phyloP scores from a whole-genome alignment of 1,284 basidiomycete genomes.

The Fomitiporia mediterranea region DNA sequence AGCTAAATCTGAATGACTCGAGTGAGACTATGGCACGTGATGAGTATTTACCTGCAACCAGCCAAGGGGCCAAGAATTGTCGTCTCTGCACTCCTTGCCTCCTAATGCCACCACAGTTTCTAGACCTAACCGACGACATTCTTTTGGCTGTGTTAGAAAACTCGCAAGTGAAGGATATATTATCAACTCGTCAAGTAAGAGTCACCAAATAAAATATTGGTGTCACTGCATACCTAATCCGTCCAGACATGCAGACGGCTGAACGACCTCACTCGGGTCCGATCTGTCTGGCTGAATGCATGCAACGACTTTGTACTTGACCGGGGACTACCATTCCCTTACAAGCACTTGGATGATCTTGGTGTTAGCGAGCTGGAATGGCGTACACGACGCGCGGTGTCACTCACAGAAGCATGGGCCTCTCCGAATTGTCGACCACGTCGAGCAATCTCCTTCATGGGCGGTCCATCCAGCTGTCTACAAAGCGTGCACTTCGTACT shows the following conservation, averaged over 20 bases:
- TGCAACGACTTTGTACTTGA: constrained; percentile 39
- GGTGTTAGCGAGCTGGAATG: constrained; percentile 38
- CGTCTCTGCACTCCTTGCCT: not conserved
- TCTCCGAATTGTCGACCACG: constrained; percentile 26
- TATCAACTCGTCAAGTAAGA: constrained; percentile 44
- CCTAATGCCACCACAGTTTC: not conserved
- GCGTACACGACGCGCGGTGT: constrained; percentile 38
- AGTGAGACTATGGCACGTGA: too few species aligned
- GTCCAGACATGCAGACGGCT: constrained; percentile 48
- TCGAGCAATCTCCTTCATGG: constrained; percentile 23
- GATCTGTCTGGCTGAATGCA: constrained; percentile 52
- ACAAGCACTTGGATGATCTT: constrained; percentile 29
- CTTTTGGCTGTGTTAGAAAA: constrained; percentile 13
- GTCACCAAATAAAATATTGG: not conserved
- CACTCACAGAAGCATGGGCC: constrained; percentile 46
- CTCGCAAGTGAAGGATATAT: constrained; percentile 38
- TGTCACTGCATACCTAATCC: constrained; percentile 1
- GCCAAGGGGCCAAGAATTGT: too few species aligned
- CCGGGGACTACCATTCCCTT: constrained; percentile 45
- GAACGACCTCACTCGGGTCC: constrained; percentile 37
- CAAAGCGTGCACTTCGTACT: constrained; percentile 32
- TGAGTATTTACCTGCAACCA: too few species aligned
- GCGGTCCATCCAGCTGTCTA: constrained; percentile 23
- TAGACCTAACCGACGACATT: constrained; percentile 13
- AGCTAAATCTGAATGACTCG: too few species aligned